A percentile compares a stretch with the other conserved stretches of the same genome.
Evolutionary conservation across 352 stramenopile species (phyloP).

Genomic region (Pythium dissimile): DNA sequence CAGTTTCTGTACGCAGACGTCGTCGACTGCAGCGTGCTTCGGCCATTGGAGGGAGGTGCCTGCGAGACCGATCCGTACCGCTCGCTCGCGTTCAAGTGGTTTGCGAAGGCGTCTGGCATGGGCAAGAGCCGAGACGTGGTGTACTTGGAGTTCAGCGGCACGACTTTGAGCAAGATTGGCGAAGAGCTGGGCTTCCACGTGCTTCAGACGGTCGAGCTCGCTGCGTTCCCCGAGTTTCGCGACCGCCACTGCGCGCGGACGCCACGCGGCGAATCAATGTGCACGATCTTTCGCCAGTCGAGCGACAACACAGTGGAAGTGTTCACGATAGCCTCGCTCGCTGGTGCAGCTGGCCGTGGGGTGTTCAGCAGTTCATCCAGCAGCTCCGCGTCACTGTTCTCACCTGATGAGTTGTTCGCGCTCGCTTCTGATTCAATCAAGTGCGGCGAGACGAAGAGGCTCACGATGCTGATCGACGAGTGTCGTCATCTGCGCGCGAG

Average conservation of each 20-base stretch:
- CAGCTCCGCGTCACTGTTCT: background rate
- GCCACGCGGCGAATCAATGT: conserved; percentile 14
- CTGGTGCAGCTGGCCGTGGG: background rate
- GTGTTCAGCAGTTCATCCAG: background rate
- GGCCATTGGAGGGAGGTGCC: background rate
- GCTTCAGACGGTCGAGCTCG: conserved; percentile 35
- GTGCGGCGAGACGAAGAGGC: conserved; percentile 12
- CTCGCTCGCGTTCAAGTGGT: conserved; percentile 14
- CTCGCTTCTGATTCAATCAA: conserved; percentile 12
- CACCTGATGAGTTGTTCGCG: background rate
- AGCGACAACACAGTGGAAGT: conserved; percentile 5
- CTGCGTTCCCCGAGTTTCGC: background rate
- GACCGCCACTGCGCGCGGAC: background rate
- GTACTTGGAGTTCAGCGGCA: conserved; percentile 42
- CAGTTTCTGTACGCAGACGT: conserved; percentile 7
- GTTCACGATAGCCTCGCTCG: conserved; percentile 1
- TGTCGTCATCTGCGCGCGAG: conserved; percentile 18
- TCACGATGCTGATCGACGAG: conserved; percentile 17
- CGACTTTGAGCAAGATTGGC: conserved; percentile 27
- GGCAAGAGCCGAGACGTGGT: conserved; percentile 31
- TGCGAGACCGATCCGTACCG: conserved; percentile 10
- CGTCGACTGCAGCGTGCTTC: conserved; percentile 3
- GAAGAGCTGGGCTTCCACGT: conserved; percentile 41
- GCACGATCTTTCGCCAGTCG: conserved; percentile 3
- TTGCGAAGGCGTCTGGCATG: conserved; percentile 22